Evolutionary conservation across 177 flowering plant species (phyloP), one percentile per base, ranked within the genome.

Genomic region (Vitis hybrid): DNA sequence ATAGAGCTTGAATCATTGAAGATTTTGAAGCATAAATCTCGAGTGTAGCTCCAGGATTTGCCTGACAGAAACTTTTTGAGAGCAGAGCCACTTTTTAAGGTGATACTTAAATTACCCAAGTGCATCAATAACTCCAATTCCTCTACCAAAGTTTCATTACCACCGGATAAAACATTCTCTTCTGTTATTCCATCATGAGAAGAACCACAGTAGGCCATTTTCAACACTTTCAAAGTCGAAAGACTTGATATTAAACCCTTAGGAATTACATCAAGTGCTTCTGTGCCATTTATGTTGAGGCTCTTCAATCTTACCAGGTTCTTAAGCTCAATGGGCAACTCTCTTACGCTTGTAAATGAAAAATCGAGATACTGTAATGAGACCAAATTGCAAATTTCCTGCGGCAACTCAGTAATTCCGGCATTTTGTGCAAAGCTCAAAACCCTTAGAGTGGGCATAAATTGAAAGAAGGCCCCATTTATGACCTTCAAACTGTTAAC

Each of bases 391-490:
- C 60, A 58, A 30, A 75, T 63, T 26, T 63, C 74, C 1, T 1
- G 0, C 2, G 79, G 81, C 6, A 72, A 34, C 11, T 72, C 70
- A 2, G 10, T 49, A 2, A 68, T 14, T 13, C 30, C 30, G 0
- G n/a, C 9, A 34, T 69, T 60, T 8, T 17, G 2, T 15, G 63
- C 58, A 10, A 75, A 26, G 58, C 75, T 74, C 30, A 79, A 17
- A 49, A 75, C 78, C n/a, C 11, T 57, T 13, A 79, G 62, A 11
- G 52, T 23, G 6, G 32, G 66, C 81, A 75, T 69, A 21, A 3
- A 21, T 3, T 8, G 66, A 51, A 72, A 72, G 58, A 79, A 75
- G 1, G 7, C 76, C 26, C 6, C 1, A 3, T 26, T 0, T n/a
- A 79, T 56, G 18, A 12, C 51, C 26, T 2, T 39, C 61, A 79